phyloP scores from a whole-genome alignment of 345 rosid genomes.

The Aurinia saxatilis region DNA sequence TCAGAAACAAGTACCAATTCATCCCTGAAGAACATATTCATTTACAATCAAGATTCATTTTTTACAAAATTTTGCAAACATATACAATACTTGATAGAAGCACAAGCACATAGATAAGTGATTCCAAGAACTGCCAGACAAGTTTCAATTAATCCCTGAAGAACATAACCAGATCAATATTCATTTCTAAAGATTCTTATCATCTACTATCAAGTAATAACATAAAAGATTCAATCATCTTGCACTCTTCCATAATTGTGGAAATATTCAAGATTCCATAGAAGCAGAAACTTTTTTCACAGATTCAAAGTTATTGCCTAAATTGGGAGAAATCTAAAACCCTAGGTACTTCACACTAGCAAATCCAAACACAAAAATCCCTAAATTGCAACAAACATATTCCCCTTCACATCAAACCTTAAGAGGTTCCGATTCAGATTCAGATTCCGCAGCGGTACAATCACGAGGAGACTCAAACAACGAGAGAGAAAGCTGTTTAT shows the following conservation, averaged over 20 bases:
- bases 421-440: slow-evolving; percentile 11
- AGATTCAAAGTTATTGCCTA: no score
- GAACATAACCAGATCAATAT: not conserved
- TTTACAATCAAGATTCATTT: not conserved
- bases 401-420: slow-evolving; percentile 12
- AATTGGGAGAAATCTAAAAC: not conserved
- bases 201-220: not conserved
- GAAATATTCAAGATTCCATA: no score
- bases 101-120: no score
- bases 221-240: not conserved
- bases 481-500: slow-evolving; percentile 74
- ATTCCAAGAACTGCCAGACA: not conserved
- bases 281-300: no score
- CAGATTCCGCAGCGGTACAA: slow-evolving; percentile 44
- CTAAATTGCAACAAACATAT: not conserved
- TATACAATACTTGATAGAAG: no score
- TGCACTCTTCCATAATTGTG: no score
- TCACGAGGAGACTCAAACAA: slow-evolving; percentile 79
- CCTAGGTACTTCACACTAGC: not conserved
- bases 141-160: not conserved
- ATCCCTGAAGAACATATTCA: no score
- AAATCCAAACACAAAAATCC: not conserved
- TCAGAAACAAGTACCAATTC: no score
- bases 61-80: no score
- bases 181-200: not conserved